Conservation (phyloP, 2,329 filamentous ascomycete genomes). For the Penicillium sp. region DNA sequence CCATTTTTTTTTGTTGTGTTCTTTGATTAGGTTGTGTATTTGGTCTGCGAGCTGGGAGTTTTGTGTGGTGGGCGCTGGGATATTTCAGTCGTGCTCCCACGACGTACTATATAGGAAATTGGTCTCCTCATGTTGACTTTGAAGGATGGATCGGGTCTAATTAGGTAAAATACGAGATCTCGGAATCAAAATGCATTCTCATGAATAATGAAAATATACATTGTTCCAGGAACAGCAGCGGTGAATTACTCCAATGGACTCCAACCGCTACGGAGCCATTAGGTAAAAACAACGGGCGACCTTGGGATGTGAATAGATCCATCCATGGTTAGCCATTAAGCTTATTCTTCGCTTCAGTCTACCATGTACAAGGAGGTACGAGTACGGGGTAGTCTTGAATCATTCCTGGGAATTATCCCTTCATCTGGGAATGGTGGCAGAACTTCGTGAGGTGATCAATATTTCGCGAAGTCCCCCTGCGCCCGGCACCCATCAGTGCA, state of each 20-base stretch:
- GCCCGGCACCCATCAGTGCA: too few species aligned
- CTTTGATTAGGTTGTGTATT: neutral
- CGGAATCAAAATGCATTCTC: neutral
- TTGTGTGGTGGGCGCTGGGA: neutral
- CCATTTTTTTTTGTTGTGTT: conserved; percentile 10
- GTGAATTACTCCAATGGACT: conserved; percentile 17
- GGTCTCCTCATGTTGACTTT: conserved; percentile 1
- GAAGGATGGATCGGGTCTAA: neutral
- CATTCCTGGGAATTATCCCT: too few species aligned
- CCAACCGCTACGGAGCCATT: conserved; percentile 20
- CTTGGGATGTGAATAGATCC: neutral
- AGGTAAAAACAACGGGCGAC: conserved; percentile 24
- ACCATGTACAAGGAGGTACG: too few species aligned
- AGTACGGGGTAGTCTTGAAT: too few species aligned
- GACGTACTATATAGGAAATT: neutral
- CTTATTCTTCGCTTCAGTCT: conserved; percentile 15
- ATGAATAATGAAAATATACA: conserved; percentile 10
- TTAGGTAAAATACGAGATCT: conserved; percentile 16
- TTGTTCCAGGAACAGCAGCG: conserved; percentile 9
- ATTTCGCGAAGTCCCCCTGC: too few species aligned
- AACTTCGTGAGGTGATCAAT: too few species aligned
- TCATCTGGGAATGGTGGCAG: too few species aligned
- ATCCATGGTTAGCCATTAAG: conserved; percentile 11
- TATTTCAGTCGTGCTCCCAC: neutral
- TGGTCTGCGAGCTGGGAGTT: neutral